Evolutionary conservation across 108 stramenopile species (phyloP).

Genomic region (Aurantiochytrium sp.): DNA sequence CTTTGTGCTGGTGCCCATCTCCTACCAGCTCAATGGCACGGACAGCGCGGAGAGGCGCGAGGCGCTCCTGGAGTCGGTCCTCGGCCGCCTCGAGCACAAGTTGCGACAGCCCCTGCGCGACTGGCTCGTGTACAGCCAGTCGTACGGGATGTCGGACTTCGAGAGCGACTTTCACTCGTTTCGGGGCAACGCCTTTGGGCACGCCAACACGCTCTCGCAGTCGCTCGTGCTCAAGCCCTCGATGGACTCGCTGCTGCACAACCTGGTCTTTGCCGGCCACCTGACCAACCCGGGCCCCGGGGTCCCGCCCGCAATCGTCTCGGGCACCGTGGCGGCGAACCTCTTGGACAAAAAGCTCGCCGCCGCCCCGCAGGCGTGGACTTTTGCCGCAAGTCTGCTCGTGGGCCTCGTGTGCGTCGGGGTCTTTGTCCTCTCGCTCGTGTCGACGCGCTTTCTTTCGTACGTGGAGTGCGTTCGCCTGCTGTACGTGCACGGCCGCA

Average conservation of each 20-base stretch:
- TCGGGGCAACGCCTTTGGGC: conserved; percentile 1
- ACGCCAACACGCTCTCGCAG: not conserved
- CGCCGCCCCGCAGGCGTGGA: not conserved
- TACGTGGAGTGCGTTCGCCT: not conserved
- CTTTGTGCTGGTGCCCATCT: conserved; percentile 23
- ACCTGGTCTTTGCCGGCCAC: conserved; percentile 19
- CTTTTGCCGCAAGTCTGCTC: not conserved
- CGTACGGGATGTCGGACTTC: not conserved
- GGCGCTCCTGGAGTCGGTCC: not conserved
- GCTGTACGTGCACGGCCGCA: not conserved
- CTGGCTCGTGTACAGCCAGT: not conserved
- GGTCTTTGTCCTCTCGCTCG: not conserved
- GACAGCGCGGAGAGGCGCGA: not conserved
- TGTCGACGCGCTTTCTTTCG: not conserved
- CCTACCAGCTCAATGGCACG: conserved; percentile 22
- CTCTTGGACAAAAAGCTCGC: not conserved
- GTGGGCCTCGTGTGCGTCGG: not conserved
- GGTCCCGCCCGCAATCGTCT: conserved; percentile 9
- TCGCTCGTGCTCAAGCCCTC: conserved; percentile 26
- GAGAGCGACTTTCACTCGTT: not conserved
- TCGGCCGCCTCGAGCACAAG: not conserved
- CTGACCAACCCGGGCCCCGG: conserved; percentile 13
- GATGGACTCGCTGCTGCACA: not conserved
- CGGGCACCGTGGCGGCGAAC: not conserved
- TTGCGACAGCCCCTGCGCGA: not conserved